These are phyloP conservation scores for Cyberlindnera subsufficiens DNA, from an alignment of 805 yeast species.

Conservation along the genomic window DNA sequence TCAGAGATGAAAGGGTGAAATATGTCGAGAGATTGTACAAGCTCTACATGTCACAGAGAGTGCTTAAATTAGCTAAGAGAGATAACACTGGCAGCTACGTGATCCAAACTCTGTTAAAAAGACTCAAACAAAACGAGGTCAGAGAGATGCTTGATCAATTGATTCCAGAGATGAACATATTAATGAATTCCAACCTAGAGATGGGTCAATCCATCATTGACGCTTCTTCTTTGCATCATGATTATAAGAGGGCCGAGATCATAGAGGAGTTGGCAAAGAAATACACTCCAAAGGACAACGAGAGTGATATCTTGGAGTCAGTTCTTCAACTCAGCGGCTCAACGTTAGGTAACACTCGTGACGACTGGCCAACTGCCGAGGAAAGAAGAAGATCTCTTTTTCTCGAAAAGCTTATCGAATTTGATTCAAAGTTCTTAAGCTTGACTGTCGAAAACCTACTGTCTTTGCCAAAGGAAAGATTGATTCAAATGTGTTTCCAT, in stretches of 20 bases:
- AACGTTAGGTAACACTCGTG: conserved; percentile 75
- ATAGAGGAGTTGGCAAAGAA: conserved; percentile 41
- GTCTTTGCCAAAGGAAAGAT: conserved; percentile 51
- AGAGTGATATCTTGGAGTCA: conserved; percentile 52
- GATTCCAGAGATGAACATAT: conserved; percentile 57
- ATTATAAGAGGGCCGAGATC: conserved; percentile 56
- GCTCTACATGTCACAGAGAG: conserved; percentile 67
- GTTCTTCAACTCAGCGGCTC: conserved; percentile 59
- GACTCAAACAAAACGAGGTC: conserved; percentile 57
- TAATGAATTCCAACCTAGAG: conserved; percentile 65
- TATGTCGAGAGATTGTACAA: conserved; percentile 66
- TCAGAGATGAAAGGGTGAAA: conserved; percentile 60
- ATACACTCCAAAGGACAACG: conserved; percentile 33
- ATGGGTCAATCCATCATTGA: conserved; percentile 62
- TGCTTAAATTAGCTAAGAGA: conserved; percentile 68
- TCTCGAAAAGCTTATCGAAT: conserved; percentile 64
- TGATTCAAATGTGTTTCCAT: conserved; percentile 74
- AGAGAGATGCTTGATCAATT: conserved; percentile 56
- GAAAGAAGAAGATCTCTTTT: conserved; percentile 77
- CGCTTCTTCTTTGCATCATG: conserved; percentile 51
- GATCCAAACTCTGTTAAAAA: conserved; percentile 62
- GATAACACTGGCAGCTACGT: conserved; percentile 83
- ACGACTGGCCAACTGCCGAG: conserved; percentile 90
- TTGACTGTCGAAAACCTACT: conserved; percentile 57
- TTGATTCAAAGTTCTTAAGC: conserved; percentile 54